phyloP scores from a whole-genome alignment of 148 eudicot species.

The Heliamphora exappendiculata region DNA sequence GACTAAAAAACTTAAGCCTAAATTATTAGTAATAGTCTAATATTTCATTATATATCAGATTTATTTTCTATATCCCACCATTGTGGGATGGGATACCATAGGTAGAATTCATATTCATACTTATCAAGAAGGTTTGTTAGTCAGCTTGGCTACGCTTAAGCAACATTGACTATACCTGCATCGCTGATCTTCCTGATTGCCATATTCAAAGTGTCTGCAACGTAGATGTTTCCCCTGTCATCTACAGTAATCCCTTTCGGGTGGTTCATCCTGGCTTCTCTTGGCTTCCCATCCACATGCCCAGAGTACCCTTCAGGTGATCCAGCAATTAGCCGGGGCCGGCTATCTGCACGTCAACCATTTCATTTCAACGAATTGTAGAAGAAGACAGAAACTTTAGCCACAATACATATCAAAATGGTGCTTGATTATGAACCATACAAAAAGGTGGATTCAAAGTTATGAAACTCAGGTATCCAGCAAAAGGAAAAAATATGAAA shows the following conservation, averaged over 20 bases:
- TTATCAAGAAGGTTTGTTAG: too few species aligned
- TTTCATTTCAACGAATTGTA: constrained; percentile 6
- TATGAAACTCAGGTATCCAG: background rate
- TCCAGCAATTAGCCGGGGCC: constrained; percentile 69
- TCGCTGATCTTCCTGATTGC: constrained; percentile 74
- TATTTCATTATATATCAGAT: too few species aligned
- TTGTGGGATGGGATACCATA: too few species aligned
- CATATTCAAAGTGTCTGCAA: constrained; percentile 77
- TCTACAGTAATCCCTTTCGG: constrained; percentile 73
- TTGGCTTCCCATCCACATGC: constrained; percentile 78
- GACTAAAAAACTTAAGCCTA: too few species aligned
- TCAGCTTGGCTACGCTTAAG: background rate
- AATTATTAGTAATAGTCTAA: too few species aligned
- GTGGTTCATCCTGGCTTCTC: constrained; percentile 77
- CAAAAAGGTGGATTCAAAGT: background rate
- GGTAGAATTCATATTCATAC: too few species aligned
- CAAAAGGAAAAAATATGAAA: background rate
- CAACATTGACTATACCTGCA: constrained; percentile 33
- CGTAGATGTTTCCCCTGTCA: constrained; percentile 71
- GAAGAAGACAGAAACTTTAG: background rate
- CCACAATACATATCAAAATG: background rate
- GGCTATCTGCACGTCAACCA: constrained; percentile 49
- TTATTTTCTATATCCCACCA: too few species aligned
- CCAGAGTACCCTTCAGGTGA: constrained; percentile 79
- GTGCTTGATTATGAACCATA: background rate